Percentiles rank a stretch among this genome's conserved stretches.
Conservation (phyloP, 371 early-diverging fungal species). For the Smittium mucronatum region DNA sequence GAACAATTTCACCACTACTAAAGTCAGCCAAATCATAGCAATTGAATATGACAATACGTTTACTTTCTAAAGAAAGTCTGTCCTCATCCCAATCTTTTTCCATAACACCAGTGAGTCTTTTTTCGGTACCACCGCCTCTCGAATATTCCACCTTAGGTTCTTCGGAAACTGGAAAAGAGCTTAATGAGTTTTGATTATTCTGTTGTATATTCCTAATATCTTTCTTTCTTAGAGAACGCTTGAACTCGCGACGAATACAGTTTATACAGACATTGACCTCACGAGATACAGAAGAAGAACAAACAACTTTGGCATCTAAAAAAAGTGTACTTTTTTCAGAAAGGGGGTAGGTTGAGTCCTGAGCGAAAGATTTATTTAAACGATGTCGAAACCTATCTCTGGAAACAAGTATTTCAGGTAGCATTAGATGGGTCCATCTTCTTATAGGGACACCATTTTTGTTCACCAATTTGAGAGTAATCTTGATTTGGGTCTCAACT, state of each 20-base stretch:
- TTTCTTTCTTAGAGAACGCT: constrained; percentile 33
- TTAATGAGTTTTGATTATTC: constrained; percentile 18
- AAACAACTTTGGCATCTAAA: constrained; percentile 66
- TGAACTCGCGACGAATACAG: constrained; percentile 74
- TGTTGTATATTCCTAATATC: constrained; percentile 25
- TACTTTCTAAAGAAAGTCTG: constrained; percentile 42
- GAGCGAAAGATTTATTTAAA: constrained; percentile 18
- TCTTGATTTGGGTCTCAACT: constrained; percentile 87
- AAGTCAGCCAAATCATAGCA: constrained; percentile 78
- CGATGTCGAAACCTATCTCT: constrained; percentile 46
- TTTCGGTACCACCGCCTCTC: background rate
- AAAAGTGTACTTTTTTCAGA: constrained; percentile 38
- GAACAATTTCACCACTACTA: constrained; percentile 70
- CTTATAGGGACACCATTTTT: constrained; percentile 60
- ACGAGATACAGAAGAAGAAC: constrained; percentile 67
- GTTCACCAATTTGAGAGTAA: constrained; percentile 73
- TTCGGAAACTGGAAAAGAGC: background rate
- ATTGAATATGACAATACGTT: constrained; percentile 73
- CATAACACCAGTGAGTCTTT: constrained; percentile 21
- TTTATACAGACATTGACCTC: constrained; percentile 69
- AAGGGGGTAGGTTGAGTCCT: constrained; percentile 19
- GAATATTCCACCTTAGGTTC: background rate
- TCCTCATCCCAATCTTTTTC: constrained; percentile 33
- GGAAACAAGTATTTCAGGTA: constrained; percentile 73
- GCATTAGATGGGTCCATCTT: constrained; percentile 67